Evolutionary conservation across 352 stramenopile genomes (phyloP), one percentile per base, ranked within the genome.

Genomic region (Phytopythium helicoides): DNA sequence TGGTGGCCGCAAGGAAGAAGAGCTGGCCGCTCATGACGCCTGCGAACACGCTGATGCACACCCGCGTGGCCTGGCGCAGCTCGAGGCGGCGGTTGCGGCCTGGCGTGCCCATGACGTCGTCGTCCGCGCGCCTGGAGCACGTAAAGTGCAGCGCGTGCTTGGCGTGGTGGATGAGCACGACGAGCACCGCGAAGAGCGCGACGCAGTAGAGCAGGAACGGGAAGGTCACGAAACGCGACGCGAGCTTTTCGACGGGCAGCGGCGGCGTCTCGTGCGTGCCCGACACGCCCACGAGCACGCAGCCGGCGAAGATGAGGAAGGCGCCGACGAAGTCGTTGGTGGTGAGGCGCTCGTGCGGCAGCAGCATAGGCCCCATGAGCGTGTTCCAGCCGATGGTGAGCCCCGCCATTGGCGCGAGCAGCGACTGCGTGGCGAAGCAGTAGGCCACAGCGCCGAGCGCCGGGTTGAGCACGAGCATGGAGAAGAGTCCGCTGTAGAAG

Each of bases 361-460:
- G 61, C 23, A 92, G 44, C 3, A 87, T 73, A 9, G 82, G 82
- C 5, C 77, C 81, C 36, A 92, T 72, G 21, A 90, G 64, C 39
- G 80, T 89, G 60, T 92, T 92, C 82, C 82, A 92, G 22, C 79
- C 77, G 51, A 92, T 87, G 9, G 79, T 89, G 41, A 92, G 70
- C 0, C 82, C 82, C 11, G 76, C 79, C 82, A 92, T 92, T 0
- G 82, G 82, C 16, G 82, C 79, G 14, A 92, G 62, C 15, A 92
- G 62, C 39, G 82, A 92, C 60, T 89, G 82, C 19, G 82, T 83
- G 19, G 82, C 82, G 46, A 90, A 92, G 48, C 76, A 86, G 57
- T 89, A 90, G 23, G 79, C 80, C 10, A 86, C 53, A 2, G 81
- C 71, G 12, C 67, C 78, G 6, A 92, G 61, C 22, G 76, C 65